Evolutionary conservation across 371 early-diverging fungal genomes (phyloP).

Genomic region (Zopfochytrium polystomum): DNA sequence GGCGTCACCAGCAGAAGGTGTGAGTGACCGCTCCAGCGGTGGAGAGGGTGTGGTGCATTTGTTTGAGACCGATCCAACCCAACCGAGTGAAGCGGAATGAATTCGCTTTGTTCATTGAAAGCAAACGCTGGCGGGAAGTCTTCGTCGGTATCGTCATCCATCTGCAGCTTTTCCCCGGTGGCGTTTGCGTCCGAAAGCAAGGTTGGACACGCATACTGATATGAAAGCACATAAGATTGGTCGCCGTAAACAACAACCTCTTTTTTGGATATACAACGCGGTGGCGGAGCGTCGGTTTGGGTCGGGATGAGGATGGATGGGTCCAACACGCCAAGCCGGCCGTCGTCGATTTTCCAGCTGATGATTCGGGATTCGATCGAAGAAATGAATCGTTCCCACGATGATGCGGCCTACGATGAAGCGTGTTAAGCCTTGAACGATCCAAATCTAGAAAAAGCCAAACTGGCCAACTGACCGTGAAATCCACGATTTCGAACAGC

Average conservation of each 20-base stretch:
- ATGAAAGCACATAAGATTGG: neutral
- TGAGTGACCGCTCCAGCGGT: slow-evolving; percentile 1
- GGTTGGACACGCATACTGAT: neutral
- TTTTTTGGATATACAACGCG: neutral
- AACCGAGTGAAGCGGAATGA: slow-evolving; percentile 1
- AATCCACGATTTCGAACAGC: slow-evolving; percentile 1
- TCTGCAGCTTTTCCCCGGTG: neutral
- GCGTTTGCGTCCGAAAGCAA: neutral
- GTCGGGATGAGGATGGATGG: neutral
- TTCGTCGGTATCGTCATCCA: neutral
- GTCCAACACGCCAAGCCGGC: neutral
- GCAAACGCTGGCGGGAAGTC: neutral
- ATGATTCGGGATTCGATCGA: neutral
- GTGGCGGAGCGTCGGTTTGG: neutral
- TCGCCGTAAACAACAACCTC: neutral
- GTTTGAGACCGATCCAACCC: neutral
- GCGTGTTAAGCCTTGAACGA: neutral
- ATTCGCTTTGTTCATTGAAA: neutral
- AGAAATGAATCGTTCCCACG: slow-evolving; percentile 4
- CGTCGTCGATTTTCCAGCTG: neutral
- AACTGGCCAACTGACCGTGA: neutral
- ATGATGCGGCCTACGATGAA: neutral
- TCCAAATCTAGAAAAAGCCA: neutral
- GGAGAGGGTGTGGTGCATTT: slow-evolving; percentile 1
- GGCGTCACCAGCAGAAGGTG: slow-evolving; percentile 1